phyloP scores from a whole-genome alignment of 352 stramenopile species.

The Phytophthora chlamydospora region DNA sequence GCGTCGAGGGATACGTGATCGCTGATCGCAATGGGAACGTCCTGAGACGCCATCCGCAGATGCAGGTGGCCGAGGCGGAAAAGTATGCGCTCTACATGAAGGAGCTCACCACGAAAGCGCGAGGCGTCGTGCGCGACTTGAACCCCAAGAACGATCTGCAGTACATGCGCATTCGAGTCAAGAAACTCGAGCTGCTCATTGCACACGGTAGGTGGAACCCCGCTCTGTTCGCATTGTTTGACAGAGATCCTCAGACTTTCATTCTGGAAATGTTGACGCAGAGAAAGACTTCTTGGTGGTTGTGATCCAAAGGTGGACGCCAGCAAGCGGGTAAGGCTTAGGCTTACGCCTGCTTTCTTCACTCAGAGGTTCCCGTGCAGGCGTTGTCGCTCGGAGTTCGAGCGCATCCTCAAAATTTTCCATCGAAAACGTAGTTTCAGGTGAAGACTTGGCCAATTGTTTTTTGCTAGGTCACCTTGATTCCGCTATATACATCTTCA shows the following conservation, averaged over 20 bases:
- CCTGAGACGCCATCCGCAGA: slow-evolving; percentile 89
- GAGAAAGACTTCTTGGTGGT: slow-evolving; percentile 94
- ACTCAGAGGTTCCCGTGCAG: no score
- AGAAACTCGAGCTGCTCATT: slow-evolving; percentile 93
- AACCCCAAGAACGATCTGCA: slow-evolving; percentile 96
- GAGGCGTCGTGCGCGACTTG: slow-evolving; percentile 93
- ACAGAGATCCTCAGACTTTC: slow-evolving; percentile 1
- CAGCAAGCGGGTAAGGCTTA: slow-evolving; percentile 37
- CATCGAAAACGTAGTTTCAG: no score
- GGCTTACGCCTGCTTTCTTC: no score
- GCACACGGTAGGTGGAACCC: slow-evolving; percentile 74
- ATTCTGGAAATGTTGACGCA: slow-evolving; percentile 19
- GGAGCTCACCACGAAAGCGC: slow-evolving; percentile 89
- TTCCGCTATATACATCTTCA: neutral
- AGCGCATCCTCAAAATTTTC: no score
- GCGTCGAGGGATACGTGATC: slow-evolving; percentile 96
- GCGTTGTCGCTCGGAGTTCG: no score
- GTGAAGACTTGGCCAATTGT: no score
- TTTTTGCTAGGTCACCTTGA: no score
- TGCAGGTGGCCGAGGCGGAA: slow-evolving; percentile 91
- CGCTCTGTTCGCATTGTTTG: neutral
- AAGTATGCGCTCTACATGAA: slow-evolving; percentile 93
- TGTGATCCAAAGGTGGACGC: slow-evolving; percentile 94
- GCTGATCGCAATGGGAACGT: slow-evolving; percentile 91
- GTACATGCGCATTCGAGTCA: slow-evolving; percentile 93